Evolutionary conservation across 441 rosid genomes (phyloP).

Genomic region (Eruca vesicaria): DNA sequence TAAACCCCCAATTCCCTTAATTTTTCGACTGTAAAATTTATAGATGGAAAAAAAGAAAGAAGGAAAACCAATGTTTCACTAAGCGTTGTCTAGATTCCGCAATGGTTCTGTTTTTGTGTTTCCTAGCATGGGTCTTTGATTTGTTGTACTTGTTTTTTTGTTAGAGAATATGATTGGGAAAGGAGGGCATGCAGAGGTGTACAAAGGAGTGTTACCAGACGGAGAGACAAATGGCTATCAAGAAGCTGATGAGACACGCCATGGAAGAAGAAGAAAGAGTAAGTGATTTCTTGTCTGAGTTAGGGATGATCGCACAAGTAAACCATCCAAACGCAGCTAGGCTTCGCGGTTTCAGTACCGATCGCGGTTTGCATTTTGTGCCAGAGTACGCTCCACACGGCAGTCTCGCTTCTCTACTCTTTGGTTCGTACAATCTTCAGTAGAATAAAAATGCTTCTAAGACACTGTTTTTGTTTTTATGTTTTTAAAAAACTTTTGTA

Average conservation of each 20-base stretch:
- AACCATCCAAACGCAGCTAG: too few species aligned
- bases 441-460: background rate
- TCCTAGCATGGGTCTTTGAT: background rate
- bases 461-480: background rate
- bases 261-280: constrained; percentile 52
- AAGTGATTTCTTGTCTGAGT: constrained; percentile 75
- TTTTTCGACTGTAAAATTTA: too few species aligned
- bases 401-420: constrained; percentile 75
- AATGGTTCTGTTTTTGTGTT: too few species aligned
- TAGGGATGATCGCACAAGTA: constrained; percentile 90
- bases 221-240: constrained; percentile 81
- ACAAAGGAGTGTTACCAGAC: too few species aligned
- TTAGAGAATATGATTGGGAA: constrained; percentile 78
- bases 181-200: too few species aligned
- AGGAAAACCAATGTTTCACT: too few species aligned
- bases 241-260: constrained; percentile 54
- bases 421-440: constrained; percentile 46
- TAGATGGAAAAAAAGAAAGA: too few species aligned
- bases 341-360: too few species aligned
- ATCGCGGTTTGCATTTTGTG: constrained; percentile 73
- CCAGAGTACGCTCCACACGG: constrained; percentile 71
- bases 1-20: too few species aligned
- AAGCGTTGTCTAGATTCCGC: too few species aligned
- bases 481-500: constrained; percentile 28
- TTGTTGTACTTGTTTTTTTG: background rate